Conservation (phyloP, 2,329 filamentous ascomycete genomes). For the Nemania abortiva region DNA sequence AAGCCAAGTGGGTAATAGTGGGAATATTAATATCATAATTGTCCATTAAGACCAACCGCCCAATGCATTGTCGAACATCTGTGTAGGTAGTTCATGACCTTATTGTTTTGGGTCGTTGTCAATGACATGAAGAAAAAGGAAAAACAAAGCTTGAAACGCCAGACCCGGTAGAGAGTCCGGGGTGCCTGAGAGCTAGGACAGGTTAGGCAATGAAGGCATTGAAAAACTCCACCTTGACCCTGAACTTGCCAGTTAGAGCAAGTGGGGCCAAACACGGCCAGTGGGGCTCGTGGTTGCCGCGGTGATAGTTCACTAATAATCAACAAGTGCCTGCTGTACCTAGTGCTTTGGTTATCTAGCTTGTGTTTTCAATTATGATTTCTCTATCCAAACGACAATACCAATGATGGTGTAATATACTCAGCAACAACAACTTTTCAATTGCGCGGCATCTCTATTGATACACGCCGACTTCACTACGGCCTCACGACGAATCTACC, state of each 20-base stretch:
- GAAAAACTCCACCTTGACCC: conserved; percentile 1
- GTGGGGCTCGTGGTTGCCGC: conserved; percentile 25
- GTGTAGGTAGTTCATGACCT: background rate
- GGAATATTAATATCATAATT: background rate
- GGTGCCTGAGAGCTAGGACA: conserved; percentile 8
- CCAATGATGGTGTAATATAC: conserved; percentile 1
- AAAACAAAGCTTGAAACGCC: conserved; percentile 11
- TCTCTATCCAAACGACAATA: conserved; percentile 21
- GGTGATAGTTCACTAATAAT: conserved; percentile 34
- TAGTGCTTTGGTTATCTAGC: background rate
- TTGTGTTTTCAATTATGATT: conserved; percentile 15
- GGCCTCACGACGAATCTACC: background rate
- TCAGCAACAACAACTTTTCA: conserved; percentile 8
- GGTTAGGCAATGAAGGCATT: background rate
- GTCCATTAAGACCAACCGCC: background rate
- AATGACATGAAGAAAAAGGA: conserved; percentile 1
- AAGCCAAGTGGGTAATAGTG: background rate
- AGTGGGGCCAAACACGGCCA: conserved; percentile 5
- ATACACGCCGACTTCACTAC: background rate
- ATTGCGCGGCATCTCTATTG: conserved; percentile 1
- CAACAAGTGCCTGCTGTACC: conserved; percentile 32
- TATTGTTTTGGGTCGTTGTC: conserved; percentile 25
- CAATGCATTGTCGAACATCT: background rate
- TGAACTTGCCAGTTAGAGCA: conserved; percentile 12
- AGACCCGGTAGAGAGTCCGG: background rate